These are phyloP conservation scores for Beauveria australis DNA, from an alignment of 2,329 filamentous ascomycete species.

Conservation along the genomic window DNA sequence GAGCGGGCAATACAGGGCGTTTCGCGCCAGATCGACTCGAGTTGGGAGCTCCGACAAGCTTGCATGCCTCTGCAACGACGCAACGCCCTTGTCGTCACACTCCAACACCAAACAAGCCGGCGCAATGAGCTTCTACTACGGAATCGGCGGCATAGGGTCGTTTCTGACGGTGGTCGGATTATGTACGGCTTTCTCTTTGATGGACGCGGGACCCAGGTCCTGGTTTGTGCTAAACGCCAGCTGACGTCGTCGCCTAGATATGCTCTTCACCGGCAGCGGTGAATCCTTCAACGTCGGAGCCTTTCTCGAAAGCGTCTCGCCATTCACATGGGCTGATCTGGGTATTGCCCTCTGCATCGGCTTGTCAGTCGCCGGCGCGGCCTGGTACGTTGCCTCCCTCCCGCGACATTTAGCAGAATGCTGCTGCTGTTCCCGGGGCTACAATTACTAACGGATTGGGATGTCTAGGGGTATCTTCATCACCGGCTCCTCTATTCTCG, in stretches of 20 bases:
- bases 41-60: slow-evolving; percentile 15
- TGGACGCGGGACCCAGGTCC: background rate
- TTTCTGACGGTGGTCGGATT: slow-evolving; percentile 66
- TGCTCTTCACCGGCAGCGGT: slow-evolving; percentile 96
- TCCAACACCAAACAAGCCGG: slow-evolving; percentile 17
- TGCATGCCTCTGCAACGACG: slow-evolving; percentile 14
- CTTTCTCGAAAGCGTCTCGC: slow-evolving; percentile 90
- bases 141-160: slow-evolving; percentile 57
- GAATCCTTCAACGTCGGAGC: slow-evolving; percentile 95
- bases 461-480: slow-evolving; percentile 88
- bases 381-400: slow-evolving; percentile 55
- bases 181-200: slow-evolving; percentile 50
- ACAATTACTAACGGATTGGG: slow-evolving; percentile 14
- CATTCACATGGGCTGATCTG: slow-evolving; percentile 84
- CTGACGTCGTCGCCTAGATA: slow-evolving; percentile 51
- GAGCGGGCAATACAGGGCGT: slow-evolving; percentile 9
- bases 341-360: slow-evolving; percentile 94
- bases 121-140: slow-evolving; percentile 66
- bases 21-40: slow-evolving; percentile 16
- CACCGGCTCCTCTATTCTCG: slow-evolving; percentile 93
- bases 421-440: background rate
- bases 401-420: slow-evolving; percentile 24
- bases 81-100: slow-evolving; percentile 17
- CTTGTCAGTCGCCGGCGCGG: slow-evolving; percentile 90
- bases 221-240: background rate